These are phyloP conservation scores for Otatea glauca DNA, from an alignment of 176 grass and related monocot genomes.

Conservation along the genomic window DNA sequence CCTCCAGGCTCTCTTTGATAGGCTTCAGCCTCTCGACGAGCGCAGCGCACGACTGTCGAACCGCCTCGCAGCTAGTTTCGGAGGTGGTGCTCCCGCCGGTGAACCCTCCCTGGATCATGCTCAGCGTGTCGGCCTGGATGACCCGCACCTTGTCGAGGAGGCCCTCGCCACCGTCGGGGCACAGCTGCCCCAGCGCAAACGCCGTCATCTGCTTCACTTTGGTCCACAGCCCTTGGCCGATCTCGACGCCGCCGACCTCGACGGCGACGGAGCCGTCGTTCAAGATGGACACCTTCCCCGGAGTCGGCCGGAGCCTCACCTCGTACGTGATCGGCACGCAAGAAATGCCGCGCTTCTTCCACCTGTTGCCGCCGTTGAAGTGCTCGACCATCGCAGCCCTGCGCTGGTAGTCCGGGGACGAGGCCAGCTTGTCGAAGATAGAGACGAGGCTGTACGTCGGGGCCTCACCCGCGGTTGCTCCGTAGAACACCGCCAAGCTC, in stretches of 20 bases:
- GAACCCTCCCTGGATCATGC: conserved; percentile 75
- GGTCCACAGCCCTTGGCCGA: conserved; percentile 86
- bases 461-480: conserved; percentile 42
- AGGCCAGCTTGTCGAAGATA: conserved; percentile 71
- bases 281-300: conserved; percentile 88
- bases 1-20: conserved; percentile 67
- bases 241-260: conserved; percentile 82
- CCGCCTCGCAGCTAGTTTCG: conserved; percentile 77
- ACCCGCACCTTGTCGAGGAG: conserved; percentile 72
- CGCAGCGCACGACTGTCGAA: conserved; percentile 52
- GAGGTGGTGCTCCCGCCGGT: conserved; percentile 86
- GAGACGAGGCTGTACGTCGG: conserved; percentile 68
- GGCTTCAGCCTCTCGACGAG: conserved; percentile 69
- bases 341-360: conserved; percentile 87
- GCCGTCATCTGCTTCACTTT: conserved; percentile 89
- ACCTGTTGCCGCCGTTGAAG: conserved; percentile 70
- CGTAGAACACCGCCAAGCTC: conserved; percentile 64
- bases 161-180: conserved; percentile 44
- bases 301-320: conserved; percentile 40
- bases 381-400: conserved; percentile 39
- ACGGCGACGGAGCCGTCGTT: conserved; percentile 84
- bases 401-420: conserved; percentile 55
- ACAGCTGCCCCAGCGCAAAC: conserved; percentile 63
- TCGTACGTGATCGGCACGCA: conserved; percentile 68
- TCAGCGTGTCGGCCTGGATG: conserved; percentile 76